These are phyloP conservation scores for Paraphaeosphaeria minitans DNA, from an alignment of 2,329 filamentous ascomycete genomes.

Conservation along the genomic window DNA sequence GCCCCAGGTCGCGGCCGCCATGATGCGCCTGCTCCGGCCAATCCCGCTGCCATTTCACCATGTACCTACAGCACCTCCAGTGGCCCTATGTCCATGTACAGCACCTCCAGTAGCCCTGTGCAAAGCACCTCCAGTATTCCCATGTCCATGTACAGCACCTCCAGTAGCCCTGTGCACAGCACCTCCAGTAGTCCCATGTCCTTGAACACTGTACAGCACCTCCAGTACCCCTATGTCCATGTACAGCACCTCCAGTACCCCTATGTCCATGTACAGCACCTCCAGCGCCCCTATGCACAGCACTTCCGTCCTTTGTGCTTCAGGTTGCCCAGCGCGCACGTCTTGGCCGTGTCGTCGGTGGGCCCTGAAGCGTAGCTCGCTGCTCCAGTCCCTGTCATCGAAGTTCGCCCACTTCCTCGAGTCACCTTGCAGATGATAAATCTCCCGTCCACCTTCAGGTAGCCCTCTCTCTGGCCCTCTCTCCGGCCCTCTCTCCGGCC, in stretches of 20 bases:
- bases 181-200: too few species aligned
- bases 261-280: too few species aligned
- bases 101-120: slow-evolving; percentile 22
- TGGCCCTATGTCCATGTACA: slow-evolving; percentile 22
- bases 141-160: slow-evolving; percentile 22
- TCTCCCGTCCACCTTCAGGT: background rate
- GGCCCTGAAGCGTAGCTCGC: background rate
- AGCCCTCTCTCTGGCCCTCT: background rate
- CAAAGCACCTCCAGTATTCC: too few species aligned
- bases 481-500: too few species aligned
- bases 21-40: slow-evolving; percentile 6
- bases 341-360: slow-evolving; percentile 2
- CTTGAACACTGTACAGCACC: slow-evolving; percentile 17
- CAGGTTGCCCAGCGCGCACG: background rate
- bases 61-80: slow-evolving; percentile 18
- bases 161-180: too few species aligned
- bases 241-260: too few species aligned
- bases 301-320: slow-evolving; percentile 12
- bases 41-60: slow-evolving; percentile 20
- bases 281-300: too few species aligned
- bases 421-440: background rate
- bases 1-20: background rate
- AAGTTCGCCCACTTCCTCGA: background rate
- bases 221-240: slow-evolving; percentile 20
- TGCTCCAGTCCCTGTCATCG: background rate